Evolutionary conservation across 2,329 filamentous ascomycete genomes (phyloP), one percentile per base, ranked within the genome.

Genomic region (Cladosporium austrohemisphaericum): DNA sequence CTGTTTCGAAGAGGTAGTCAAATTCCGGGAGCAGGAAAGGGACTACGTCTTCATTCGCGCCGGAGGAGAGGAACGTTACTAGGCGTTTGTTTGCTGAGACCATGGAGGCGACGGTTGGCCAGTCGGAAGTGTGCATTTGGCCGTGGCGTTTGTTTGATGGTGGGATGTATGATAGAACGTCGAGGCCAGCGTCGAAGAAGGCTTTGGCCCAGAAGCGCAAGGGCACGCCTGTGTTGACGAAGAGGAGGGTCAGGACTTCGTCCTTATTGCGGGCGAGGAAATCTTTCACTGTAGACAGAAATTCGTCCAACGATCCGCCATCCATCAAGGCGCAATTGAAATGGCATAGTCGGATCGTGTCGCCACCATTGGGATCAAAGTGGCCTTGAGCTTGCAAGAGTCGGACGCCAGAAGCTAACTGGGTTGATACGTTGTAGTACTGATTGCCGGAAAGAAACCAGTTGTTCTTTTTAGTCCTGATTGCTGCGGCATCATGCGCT

Each of bases 381-480:
- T 84, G 83, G 4, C 81, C 81, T 64, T 86, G 83, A 19, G 76
- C 80, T 60, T 84, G 79, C 10, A 87, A 67, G 55, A 82, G 81
- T 20, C 84, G 77, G 33, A 86, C 75, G 13, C 84, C 84, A 23
- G 78, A 68, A 41, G 78, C 67, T 6, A 87, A 71, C 61, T 86
- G 83, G 2, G 70, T 68, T 19, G 74, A 75, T 18, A 83, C 75
- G 4, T 76, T 73, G 43, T 81, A 71, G 54, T 79, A 77, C 61
- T 87, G 83, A 36, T 65, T 63, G 28, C 60, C 59, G 25, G 55
- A 57, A 1, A 63, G 41, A 10, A 57, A 48, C 68, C 60, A 50
- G 61, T 65, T 37, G 53, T 65, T 64, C 4, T 63, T 54, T 31
- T 52, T 38, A 1, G 51, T 61, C 19, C 58, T 44, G 63, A 86